Evolutionary conservation across 495 filamentous ascomycete species (phyloP).

Genomic region (Penicillium waksmanii): DNA sequence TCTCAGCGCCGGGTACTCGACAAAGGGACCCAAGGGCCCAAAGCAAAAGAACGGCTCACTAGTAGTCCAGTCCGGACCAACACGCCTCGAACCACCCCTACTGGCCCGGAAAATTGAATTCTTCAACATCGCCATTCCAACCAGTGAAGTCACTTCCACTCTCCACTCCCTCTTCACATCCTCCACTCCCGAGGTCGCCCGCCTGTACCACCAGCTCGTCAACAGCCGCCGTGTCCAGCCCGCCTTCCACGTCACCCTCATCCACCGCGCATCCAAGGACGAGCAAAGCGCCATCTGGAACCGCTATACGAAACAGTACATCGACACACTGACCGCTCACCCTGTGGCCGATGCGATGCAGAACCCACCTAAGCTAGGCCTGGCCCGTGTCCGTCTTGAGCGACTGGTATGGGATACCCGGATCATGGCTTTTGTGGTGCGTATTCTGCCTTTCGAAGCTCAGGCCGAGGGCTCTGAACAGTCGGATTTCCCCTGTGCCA

Average conservation of each 20-base stretch:
- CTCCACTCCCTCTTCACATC: constrained; percentile 69
- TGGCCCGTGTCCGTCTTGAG: constrained; percentile 61
- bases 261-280: constrained; percentile 70
- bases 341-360: constrained; percentile 40
- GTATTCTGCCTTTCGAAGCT: constrained; percentile 53
- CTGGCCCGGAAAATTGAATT: constrained; percentile 72
- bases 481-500: constrained; percentile 66
- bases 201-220: constrained; percentile 77
- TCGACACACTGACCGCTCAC: constrained; percentile 41
- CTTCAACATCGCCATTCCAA: constrained; percentile 70
- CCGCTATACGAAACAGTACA: constrained; percentile 57
- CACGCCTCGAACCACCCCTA: constrained; percentile 21
- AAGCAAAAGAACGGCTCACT: constrained; percentile 17
- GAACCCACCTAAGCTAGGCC: constrained; percentile 48
- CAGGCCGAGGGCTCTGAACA: constrained; percentile 36
- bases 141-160: constrained; percentile 57
- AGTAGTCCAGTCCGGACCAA: constrained; percentile 20
- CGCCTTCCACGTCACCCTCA: constrained; percentile 91
- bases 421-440: constrained; percentile 85
- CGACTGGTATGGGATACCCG: constrained; percentile 77
- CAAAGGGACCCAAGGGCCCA: constrained; percentile 44
- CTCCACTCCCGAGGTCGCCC: constrained; percentile 47
- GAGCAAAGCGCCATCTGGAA: constrained; percentile 72
- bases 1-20: constrained; percentile 57
- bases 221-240: constrained; percentile 73